phyloP scores from a whole-genome alignment of 179 eudicot genomes.

The Silene coronaria region DNA sequence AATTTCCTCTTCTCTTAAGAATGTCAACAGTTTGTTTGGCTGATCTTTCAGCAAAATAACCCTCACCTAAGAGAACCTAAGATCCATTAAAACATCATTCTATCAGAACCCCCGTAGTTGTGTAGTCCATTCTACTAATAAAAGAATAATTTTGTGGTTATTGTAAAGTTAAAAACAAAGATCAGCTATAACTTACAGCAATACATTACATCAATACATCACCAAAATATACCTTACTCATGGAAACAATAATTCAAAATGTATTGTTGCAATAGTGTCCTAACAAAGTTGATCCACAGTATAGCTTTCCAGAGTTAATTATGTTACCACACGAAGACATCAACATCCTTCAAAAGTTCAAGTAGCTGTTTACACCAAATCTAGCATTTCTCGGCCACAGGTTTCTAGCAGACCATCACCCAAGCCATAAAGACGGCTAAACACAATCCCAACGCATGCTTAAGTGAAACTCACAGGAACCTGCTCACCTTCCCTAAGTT shows the following conservation, averaged over 20 bases:
- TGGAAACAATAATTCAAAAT: neutral
- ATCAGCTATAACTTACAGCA: neutral
- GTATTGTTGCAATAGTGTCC: neutral
- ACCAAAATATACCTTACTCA: neutral
- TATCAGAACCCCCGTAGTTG: neutral
- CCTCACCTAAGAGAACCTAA: constrained; percentile 88
- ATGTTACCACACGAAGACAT: neutral
- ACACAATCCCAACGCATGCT: neutral
- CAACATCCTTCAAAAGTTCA: neutral
- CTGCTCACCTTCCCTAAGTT: neutral
- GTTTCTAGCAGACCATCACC: neutral
- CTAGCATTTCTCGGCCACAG: neutral
- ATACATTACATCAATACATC: neutral
- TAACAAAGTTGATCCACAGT: neutral
- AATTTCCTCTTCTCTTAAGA: constrained; percentile 73
- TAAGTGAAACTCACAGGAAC: neutral
- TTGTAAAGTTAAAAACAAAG: neutral
- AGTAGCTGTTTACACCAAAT: neutral
- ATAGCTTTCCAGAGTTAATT: neutral
- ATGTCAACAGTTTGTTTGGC: constrained; percentile 85
- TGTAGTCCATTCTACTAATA: neutral
- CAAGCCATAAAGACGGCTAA: neutral
- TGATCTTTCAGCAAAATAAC: constrained; percentile 83
- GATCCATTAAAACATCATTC: constrained; percentile 19
- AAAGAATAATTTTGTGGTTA: neutral